Percentiles rank a stretch among this genome's conserved stretches.
Evolutionary conservation across 306 rosid species (phyloP).

Genomic region (Cercis canadensis): DNA sequence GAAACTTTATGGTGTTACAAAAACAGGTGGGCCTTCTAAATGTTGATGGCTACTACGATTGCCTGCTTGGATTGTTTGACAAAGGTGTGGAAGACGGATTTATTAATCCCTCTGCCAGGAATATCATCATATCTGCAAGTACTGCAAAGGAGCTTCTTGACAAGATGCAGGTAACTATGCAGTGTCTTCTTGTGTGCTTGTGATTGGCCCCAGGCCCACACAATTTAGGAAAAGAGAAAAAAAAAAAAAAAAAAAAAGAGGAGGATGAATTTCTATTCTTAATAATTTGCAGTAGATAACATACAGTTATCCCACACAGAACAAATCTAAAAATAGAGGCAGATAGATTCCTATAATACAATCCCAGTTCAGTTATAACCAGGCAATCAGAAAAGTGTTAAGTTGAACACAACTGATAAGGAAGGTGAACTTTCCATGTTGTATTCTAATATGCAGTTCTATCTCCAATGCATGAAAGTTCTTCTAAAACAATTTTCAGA

Average conservation of each 20-base stretch:
- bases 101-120: slow-evolving; percentile 30
- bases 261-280: too few relatives aligned
- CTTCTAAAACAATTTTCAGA: neutral
- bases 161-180: slow-evolving; percentile 39
- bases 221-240: neutral
- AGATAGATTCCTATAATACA: too few relatives aligned
- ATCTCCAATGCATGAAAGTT: neutral
- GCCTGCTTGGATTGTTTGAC: slow-evolving; percentile 44
- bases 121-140: slow-evolving; percentile 35
- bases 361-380: neutral
- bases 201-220: too few relatives aligned
- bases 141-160: slow-evolving; percentile 25
- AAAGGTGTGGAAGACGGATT: slow-evolving; percentile 45
- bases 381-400: neutral
- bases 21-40: slow-evolving; percentile 36
- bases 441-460: neutral
- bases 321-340: too few relatives aligned
- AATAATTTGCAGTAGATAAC: too few relatives aligned
- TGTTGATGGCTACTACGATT: slow-evolving; percentile 37
- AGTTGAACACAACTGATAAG: neutral
- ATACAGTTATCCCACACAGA: too few relatives aligned
- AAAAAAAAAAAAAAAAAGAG: too few relatives aligned
- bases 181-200: neutral
- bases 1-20: slow-evolving; percentile 6
- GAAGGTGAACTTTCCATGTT: neutral